Conservation (phyloP, 2,329 filamentous ascomycete genomes). For the Aspergillus pseudoviridinutans region DNA sequence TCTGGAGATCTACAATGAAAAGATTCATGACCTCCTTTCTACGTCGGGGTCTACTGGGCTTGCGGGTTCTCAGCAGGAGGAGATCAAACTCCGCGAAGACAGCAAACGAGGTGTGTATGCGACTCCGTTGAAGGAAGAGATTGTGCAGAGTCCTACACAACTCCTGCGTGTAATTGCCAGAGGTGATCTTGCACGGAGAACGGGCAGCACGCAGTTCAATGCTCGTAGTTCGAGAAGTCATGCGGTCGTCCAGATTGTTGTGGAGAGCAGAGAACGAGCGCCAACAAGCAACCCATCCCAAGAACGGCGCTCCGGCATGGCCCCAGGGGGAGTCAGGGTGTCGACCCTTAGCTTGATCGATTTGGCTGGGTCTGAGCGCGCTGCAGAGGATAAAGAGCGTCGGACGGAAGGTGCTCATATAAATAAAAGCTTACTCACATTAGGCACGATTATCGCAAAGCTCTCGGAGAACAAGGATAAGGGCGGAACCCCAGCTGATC, state of each 20-base stretch:
- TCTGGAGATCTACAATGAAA: slow-evolving; percentile 98
- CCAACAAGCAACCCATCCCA: slow-evolving; percentile 49
- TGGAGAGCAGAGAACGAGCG: slow-evolving; percentile 87
- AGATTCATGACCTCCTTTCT: slow-evolving; percentile 87
- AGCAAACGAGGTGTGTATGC: slow-evolving; percentile 96
- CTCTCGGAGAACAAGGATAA: slow-evolving; percentile 89
- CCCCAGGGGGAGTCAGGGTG: slow-evolving; percentile 87
- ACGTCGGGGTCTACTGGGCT: slow-evolving; percentile 59
- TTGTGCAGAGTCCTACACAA: slow-evolving; percentile 96
- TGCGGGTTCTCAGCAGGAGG: slow-evolving; percentile 65
- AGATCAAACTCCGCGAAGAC: slow-evolving; percentile 96
- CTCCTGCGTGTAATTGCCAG: slow-evolving; percentile 89
- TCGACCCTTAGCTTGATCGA: slow-evolving; percentile 95
- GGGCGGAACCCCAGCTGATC: slow-evolving; percentile 66
- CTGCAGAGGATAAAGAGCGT: slow-evolving; percentile 90
- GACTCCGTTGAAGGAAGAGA: slow-evolving; percentile 93
- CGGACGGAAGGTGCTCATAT: slow-evolving; percentile 95
- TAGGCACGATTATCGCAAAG: slow-evolving; percentile 91
- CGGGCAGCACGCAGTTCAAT: slow-evolving; percentile 95
- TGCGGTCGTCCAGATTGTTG: slow-evolving; percentile 96
- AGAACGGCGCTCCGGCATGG: slow-evolving; percentile 65
- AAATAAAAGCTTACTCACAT: slow-evolving; percentile 92
- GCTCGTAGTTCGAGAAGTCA: slow-evolving; percentile 94
- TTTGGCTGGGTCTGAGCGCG: slow-evolving; percentile 91
- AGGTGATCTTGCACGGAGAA: slow-evolving; percentile 84